Evolutionary conservation across 164 flowering plant species (phyloP), one percentile per base, ranked within the genome.

Genomic region (Nymphaea colorata): DNA sequence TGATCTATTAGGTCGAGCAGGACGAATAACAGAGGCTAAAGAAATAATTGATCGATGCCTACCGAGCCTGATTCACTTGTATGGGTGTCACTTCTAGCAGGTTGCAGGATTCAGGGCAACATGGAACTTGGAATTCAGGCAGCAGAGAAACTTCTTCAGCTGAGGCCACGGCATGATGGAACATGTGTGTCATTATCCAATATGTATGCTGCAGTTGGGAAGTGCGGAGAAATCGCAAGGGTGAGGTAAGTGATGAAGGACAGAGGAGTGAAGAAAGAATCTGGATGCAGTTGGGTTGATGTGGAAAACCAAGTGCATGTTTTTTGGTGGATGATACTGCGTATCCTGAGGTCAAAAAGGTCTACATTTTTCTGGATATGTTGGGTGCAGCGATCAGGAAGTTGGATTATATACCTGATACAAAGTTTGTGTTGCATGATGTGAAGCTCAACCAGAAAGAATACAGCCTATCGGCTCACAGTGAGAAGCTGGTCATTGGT

Each of bases 231-330:
- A 66, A 82, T 77, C 64, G 90, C 89, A 4, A 82, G 74, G 72
- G 91, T 85, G 55, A 69, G 97, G 66, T 82, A 80, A 68, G 55
- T 79, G 44, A 87, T 91, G 97, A 84, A 87, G 73, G 90, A 87
- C 25, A 67, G 82, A 67, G 93, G 93, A 43, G 84, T 91, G 67
- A 89, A 86, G 80, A 89, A 89, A 69, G 91, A 89, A 71, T 93
- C 96, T 42, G 97, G 84, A n/a, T 89, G 97, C 74, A 91, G 97
- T 70, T 89, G 96, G 96, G 78, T 91, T 41, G 88, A 89, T 65
- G 87, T 89, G 63, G 91, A 80, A 14, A 84, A 71, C 75, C 77
- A 76, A 72, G 89, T 91, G 11, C 89, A 89, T 70, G 89, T 86
- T 12, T 91, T 77, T 72, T 89, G 79, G 96, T 84, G 17, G 86